Base-by-base conservation (phyloP, 106 monocot genomes). In the Apostasia shenzhenica region DNA sequence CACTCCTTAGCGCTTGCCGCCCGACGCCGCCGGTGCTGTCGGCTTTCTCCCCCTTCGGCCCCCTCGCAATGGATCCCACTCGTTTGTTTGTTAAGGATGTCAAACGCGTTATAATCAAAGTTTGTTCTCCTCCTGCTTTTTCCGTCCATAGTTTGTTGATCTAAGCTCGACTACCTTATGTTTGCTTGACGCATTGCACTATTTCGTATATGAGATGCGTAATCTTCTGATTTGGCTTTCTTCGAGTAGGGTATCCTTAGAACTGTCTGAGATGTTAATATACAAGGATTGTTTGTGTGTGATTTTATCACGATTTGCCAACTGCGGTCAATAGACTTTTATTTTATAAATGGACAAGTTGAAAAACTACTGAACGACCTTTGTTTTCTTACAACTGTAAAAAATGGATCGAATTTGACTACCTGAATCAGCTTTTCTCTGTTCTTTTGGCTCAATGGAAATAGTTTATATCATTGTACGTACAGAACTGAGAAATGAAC, bases 101-200 rank as follows among this genome's bases (percentile, higher is more conserved):
- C 61, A 72, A 72, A 41, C 72, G 72, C 61, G 51, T 72, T 62
- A 50, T 72, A 59, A 53, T 72, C 72, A 72, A 72, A 43, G 72
- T 72, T 59, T 3, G 51, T 37, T 59, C 14, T 60, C 11, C 40
- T 9, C n/a, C 69, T 50, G 13, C 8, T 11, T 3, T 39, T 38
- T 48, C 3, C 14, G 43, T 48, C 14, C 8, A 48, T 14, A n/a
- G 42, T 41, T 44, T 0, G 1, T 11, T 6, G 44, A 14, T 40
- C 60, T 39, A 38, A 61, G 60, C 40, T 61, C 40, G 1, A 14
- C 12, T 14, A 61, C 41, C 38, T 2, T 61, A 37, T 61, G 60
- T 11, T 26, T 26, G 13, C 60, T 61, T 39, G 60, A 2, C 6
- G 8, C 60, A 61, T 26, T 61, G 8, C 41, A 38, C 7, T 8